Percentiles rank a stretch among this genome's conserved stretches.
phyloP scores from a whole-genome alignment of 2,329 filamentous ascomycete species.

The Aureobasidium zeae region DNA sequence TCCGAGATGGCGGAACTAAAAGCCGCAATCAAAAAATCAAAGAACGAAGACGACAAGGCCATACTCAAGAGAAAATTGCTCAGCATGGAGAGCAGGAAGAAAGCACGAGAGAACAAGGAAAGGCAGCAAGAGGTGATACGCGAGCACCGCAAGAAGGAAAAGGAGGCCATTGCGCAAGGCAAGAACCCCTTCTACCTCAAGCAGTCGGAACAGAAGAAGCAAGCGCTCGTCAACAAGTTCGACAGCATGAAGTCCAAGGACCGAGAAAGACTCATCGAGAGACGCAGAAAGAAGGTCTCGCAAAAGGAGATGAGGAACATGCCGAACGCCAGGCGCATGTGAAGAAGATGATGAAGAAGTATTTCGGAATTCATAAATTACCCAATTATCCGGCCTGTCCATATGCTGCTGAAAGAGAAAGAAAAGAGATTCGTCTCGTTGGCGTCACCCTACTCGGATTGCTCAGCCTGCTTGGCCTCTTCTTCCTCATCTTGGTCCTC shows the following conservation, averaged over 20 bases:
- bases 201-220: conserved; percentile 79
- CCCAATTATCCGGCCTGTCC: conserved; percentile 5
- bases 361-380: not conserved
- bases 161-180: conserved; percentile 73
- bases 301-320: conserved; percentile 67
- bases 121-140: conserved; percentile 59
- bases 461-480: conserved; percentile 8
- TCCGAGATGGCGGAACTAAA: conserved; percentile 72
- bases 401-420: too few species aligned
- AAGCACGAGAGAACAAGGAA: conserved; percentile 60
- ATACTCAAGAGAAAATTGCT: conserved; percentile 62
- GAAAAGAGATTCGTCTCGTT: conserved; percentile 7
- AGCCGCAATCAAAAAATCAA: conserved; percentile 55
- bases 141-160: conserved; percentile 73
- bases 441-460: not conserved
- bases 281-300: conserved; percentile 80
- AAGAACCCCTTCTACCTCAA: conserved; percentile 94
- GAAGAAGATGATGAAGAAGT: not conserved
- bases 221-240: conserved; percentile 69
- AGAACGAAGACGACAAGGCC: conserved; percentile 57
- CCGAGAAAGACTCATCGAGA: conserved; percentile 74
- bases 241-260: conserved; percentile 76
- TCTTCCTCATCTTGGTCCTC: conserved; percentile 8
- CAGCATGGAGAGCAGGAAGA: conserved; percentile 69
- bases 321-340: conserved; percentile 26